Evolutionary conservation across 1,284 basidiomycete species (phyloP).

Genomic region (Naganishia sp.): DNA sequence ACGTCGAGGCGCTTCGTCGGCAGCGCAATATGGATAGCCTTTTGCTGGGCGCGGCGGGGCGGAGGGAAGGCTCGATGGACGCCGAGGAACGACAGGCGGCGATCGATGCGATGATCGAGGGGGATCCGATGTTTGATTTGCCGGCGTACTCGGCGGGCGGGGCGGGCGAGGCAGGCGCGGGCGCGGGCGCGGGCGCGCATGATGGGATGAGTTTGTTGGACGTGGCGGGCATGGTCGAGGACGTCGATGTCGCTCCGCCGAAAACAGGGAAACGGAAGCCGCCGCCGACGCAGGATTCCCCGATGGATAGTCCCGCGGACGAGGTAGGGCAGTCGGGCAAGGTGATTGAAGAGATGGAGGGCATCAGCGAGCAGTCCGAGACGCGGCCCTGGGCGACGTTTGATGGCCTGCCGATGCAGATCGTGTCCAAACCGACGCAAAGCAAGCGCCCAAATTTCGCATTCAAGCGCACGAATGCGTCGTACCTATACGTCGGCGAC

Average conservation of each 20-base stretch:
- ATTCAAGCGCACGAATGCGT: constrained; percentile 26
- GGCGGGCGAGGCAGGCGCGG: not conserved
- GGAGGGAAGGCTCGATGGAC: constrained; percentile 15
- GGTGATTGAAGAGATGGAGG: constrained; percentile 30
- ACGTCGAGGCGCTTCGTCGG: constrained; percentile 8
- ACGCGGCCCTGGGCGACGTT: constrained; percentile 77
- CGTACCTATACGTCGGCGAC: constrained; percentile 61
- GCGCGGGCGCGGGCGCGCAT: not conserved
- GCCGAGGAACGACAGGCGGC: constrained; percentile 18
- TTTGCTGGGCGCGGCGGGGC: not conserved
- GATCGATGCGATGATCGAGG: constrained; percentile 23
- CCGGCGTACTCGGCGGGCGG: not conserved
- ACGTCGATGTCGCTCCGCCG: not conserved
- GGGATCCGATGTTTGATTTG: constrained; percentile 21
- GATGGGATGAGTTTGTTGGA: constrained; percentile 14
- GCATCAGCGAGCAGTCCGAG: constrained; percentile 22
- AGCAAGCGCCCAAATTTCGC: constrained; percentile 27
- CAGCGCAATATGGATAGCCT: constrained; percentile 19
- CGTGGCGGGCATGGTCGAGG: not conserved
- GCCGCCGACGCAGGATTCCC: not conserved
- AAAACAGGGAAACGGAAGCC: not conserved
- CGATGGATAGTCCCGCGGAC: not conserved
- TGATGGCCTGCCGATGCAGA: constrained; percentile 84
- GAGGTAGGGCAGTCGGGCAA: constrained; percentile 12
- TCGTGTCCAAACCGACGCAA: constrained; percentile 96